Evolutionary conservation across 257 asterid species (phyloP), one percentile per base, ranked within the genome.

Genomic region (Petrea volubilis): DNA sequence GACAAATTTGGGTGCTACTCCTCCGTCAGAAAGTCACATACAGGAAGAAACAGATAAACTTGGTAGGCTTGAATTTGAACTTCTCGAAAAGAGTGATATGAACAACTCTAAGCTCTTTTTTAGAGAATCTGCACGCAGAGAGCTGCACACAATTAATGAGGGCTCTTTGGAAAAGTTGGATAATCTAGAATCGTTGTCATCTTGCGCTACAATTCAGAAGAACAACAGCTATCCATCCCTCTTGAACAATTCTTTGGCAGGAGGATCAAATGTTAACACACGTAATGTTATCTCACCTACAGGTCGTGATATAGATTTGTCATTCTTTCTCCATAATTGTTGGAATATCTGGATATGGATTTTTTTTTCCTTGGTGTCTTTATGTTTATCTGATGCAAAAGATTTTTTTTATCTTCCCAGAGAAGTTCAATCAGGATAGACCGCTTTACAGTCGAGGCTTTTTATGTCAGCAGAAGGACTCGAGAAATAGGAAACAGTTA

Each of bases 111-210:
- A 67, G 66, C 75, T 67, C 66, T 65, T 77, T 74, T 81, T 77
- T 73, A 66, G 85, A 53, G 79, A 80, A 20, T 76, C 85, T 67
- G 71, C 67, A 10, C 93, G 91, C 29, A 74, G 74, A 84, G 97
- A 82, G 52, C 90, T 88, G 67, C 78, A 89, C 79, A 84, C 88
- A 70, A 88, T 90, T 74, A 80, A 80, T 66, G 91, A 73, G 70
- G 74, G 89, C 73, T 88, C 91, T 69, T 52, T 78, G 64, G 86
- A 75, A 74, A 81, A 77, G 71, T 77, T 83, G 66, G 85, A 88
- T 74, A 68, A 74, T 55, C 58, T 77, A 67, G 87, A 83, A 60
- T 69, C 81, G 66, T 55, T 79, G 59, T 70, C 88, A 70, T 75
- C 86, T 76, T 72, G 60, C 60, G 77, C 78, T 62, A 82, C 88